phyloP scores from a whole-genome alignment of 306 rosid genomes.

The Dryas alaskensis region DNA sequence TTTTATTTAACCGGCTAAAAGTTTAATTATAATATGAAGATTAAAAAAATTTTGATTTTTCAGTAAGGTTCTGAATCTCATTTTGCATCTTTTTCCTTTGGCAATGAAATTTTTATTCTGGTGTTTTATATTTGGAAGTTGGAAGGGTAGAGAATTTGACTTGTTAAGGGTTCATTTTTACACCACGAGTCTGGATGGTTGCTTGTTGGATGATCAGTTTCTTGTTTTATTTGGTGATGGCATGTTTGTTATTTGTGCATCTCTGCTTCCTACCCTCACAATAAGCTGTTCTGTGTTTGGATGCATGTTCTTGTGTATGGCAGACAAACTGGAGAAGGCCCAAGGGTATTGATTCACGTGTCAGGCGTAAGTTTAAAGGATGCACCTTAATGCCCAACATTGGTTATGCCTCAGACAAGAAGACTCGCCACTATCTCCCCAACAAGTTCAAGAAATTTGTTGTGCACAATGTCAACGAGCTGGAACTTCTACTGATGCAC shows the following conservation, averaged over 20 bases:
- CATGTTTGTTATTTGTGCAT: not conserved
- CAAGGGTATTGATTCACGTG: conserved; percentile 86
- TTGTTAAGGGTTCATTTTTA: not conserved
- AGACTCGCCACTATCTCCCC: conserved; percentile 72
- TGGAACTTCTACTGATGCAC: conserved; percentile 79
- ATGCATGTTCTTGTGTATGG: not conserved
- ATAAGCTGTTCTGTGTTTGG: not conserved
- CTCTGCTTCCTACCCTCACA: not conserved
- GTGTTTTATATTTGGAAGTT: too few relatives aligned
- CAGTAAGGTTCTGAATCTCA: not conserved
- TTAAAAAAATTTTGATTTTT: not conserved
- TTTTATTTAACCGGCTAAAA: not conserved
- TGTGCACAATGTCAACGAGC: conserved; percentile 55
- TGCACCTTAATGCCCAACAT: conserved; percentile 73
- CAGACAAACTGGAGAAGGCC: conserved; percentile 79
- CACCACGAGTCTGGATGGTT: not conserved
- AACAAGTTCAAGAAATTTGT: conserved; percentile 79
- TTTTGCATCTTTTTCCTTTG: not conserved
- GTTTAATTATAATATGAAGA: not conserved
- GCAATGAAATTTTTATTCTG: not conserved
- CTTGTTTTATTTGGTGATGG: not conserved
- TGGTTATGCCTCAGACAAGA: conserved; percentile 77
- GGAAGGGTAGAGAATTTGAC: not conserved
- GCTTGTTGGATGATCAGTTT: not conserved
- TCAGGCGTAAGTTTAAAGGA: conserved; percentile 86